Evolutionary conservation across 176 grass and related monocot species (phyloP).

Genomic region (Musa troglodytarum): DNA sequence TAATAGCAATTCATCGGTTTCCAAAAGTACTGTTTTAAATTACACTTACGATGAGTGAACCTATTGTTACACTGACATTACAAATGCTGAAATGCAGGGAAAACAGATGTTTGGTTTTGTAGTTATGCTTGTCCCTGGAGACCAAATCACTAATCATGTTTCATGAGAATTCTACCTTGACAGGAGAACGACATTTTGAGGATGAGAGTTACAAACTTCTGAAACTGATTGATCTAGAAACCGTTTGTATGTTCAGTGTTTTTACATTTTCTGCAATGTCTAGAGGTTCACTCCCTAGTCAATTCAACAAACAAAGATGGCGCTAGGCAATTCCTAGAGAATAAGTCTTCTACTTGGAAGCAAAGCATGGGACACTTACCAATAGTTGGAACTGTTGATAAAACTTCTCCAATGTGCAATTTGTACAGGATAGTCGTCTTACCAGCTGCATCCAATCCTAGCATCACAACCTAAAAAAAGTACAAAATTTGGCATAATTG

Average conservation of each 20-base stretch:
- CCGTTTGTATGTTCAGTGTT: neutral
- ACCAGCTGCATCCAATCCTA: slow-evolving; percentile 11
- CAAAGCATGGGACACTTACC: neutral
- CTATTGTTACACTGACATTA: too few species aligned
- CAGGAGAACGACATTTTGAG: neutral
- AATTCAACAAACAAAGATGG: neutral
- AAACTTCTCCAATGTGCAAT: slow-evolving; percentile 4
- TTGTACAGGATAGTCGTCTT: slow-evolving; percentile 11
- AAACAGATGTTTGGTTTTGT: too few species aligned
- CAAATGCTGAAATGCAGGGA: too few species aligned
- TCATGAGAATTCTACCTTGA: neutral
- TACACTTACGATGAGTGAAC: neutral
- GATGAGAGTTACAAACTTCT: neutral
- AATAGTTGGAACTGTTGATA: neutral
- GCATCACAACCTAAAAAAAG: neutral
- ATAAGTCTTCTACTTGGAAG: neutral
- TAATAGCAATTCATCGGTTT: neutral
- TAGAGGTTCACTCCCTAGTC: neutral
- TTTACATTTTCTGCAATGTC: neutral
- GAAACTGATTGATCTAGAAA: neutral
- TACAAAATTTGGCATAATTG: neutral
- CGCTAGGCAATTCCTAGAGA: neutral
- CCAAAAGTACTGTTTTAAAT: neutral
- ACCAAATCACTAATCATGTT: too few species aligned
- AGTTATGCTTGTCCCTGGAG: too few species aligned